phyloP scores from a whole-genome alignment of 2,329 filamentous ascomycete genomes.

The Xylaria sp. region DNA sequence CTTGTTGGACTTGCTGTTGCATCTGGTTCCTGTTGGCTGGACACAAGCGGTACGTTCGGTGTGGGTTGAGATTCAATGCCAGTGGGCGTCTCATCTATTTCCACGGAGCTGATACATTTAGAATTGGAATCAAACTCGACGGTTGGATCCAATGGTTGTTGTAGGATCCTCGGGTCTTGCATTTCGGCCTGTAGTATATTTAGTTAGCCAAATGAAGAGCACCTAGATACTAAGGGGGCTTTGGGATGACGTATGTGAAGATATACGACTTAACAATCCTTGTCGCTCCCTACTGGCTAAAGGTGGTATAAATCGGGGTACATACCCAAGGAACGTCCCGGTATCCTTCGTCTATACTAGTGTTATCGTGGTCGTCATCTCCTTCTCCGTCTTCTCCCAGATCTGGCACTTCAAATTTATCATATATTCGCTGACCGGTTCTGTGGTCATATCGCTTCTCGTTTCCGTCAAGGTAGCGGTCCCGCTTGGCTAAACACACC shows the following conservation, averaged over 20 bases:
- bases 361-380: conserved; percentile 58
- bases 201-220: conserved; percentile 18
- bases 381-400: conserved; percentile 71
- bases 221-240: not conserved
- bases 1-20: not conserved
- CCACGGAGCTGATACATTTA: not conserved
- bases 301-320: not conserved
- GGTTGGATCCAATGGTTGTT: conserved; percentile 50
- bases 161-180: conserved; percentile 74
- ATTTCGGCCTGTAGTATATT: conserved; percentile 60
- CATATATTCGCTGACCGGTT: conserved; percentile 78
- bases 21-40: not conserved
- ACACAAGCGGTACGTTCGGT: not conserved
- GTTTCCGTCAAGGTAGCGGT: conserved; percentile 67
- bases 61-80: not conserved
- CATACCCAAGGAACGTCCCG: conserved; percentile 65
- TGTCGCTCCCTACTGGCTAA: not conserved
- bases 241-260: not conserved
- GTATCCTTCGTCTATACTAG: conserved; percentile 64
- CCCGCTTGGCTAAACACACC: conserved; percentile 75
- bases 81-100: conserved; percentile 3
- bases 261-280: not conserved
- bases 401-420: conserved; percentile 79
- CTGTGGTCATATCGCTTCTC: conserved; percentile 71
- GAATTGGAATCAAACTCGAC: conserved; percentile 17